Evolutionary conservation across 2,329 filamentous ascomycete genomes (phyloP).

Genomic region (Fusarium musae): DNA sequence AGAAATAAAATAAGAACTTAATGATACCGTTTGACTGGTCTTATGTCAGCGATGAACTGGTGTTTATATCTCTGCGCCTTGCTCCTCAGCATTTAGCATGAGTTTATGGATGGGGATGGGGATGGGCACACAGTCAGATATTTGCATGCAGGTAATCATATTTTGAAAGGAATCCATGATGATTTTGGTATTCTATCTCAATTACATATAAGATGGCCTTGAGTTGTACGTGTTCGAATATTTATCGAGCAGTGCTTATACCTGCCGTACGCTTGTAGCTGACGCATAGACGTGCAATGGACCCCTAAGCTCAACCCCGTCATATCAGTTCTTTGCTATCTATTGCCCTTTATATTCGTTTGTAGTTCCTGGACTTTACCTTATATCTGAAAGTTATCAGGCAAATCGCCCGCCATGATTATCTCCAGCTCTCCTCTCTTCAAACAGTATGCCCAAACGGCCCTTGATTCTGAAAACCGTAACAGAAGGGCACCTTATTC

Average conservation of each 20-base stretch:
- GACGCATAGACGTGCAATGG: not conserved
- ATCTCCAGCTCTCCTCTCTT: constrained; percentile 42
- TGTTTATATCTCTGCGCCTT: not conserved
- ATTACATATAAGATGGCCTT: not conserved
- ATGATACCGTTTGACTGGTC: not conserved
- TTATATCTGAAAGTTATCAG: too few species aligned
- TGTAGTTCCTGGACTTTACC: not conserved
- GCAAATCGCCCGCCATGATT: constrained; percentile 31
- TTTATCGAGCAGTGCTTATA: constrained; percentile 11
- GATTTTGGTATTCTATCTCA: not conserved
- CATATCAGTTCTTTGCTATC: not conserved
- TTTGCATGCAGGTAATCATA: not conserved
- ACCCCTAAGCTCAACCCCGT: not conserved
- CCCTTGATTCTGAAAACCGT: constrained; percentile 20
- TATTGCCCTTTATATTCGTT: not conserved
- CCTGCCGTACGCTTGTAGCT: constrained; percentile 5
- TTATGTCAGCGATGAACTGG: not conserved
- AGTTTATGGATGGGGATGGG: not conserved
- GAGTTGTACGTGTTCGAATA: not conserved
- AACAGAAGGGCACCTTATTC: constrained; percentile 2
- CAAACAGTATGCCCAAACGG: constrained; percentile 39
- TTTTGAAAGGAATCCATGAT: not conserved
- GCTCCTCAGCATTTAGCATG: not conserved
- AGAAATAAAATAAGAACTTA: not conserved
- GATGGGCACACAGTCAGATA: not conserved